Evolutionary conservation across 2,329 filamentous ascomycete species (phyloP), one percentile per base, ranked within the genome.

Genomic region (Periconia macrospinosa): DNA sequence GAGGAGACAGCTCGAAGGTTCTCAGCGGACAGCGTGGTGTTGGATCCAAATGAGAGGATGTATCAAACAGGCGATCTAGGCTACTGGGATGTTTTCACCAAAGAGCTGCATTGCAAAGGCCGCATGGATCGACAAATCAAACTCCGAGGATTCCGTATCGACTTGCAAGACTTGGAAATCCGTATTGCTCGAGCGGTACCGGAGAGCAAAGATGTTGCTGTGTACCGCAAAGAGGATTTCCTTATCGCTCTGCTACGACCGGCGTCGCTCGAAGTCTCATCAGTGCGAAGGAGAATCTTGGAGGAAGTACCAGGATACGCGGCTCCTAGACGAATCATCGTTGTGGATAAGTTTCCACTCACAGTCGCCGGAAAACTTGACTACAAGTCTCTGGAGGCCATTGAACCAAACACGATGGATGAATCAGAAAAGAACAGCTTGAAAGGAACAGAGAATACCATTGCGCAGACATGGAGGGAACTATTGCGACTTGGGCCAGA

Each of bases 61-160:
- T 78, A 77, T 54, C 57, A 63, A 23, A 80, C 78, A 0, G 78
- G 79, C 6, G 79, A 81, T 56, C 51, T 61, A 1, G 77, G 71
- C 3, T 70, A 67, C n/a, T 74, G 74, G 60, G 30, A 33, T 33
- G 67, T 60, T 2, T 30, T 55, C 3, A 47, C 63, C 0, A 76
- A 76, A 0, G 63, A 76, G n/a, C 47, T 81, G 2, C 57, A 70
- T 2, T 72, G 71, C 40, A 54, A 74, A 5, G 75, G 77, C 1
- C 72, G 79, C 2, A 72, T 69, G 2, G 79, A 81, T 62, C 69
- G 73, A 1, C 73, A 79, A 55, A 63, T 76, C 52, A 76, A 76
- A 49, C 46, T 76, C 1, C 62, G 67, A 1, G 74, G 74, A 0
- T 67, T 74, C 54, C 73, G 77, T 2, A 52, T 77, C 11, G 75